Base-by-base conservation (phyloP, 495 filamentous ascomycete genomes). In the Penicillium flavigenum region DNA sequence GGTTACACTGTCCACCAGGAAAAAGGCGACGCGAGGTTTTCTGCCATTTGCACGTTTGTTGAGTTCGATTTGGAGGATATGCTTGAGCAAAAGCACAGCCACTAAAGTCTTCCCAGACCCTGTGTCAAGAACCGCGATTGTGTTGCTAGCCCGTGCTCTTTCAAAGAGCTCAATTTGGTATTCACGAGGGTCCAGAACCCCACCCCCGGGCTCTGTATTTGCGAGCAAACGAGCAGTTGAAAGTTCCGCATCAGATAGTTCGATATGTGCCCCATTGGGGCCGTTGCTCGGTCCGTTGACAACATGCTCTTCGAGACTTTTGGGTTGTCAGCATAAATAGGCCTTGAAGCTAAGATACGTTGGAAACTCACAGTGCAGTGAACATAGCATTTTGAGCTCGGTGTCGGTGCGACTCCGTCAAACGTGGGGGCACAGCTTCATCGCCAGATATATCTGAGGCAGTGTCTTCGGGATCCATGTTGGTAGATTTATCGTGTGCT, bases 31-130 rank as follows among this genome's bases (percentile, higher is more conserved):
- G 1, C 88, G 82, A 39, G 76, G 84, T 2, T 77, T 63, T 16
- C 80, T 79, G 17, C 86, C 89, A 20, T 70, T 62, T 2, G 73
- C 80, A 34, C 95, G 82, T 59, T 85, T 74, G 52, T 89, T 85
- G 7, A 96, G 74, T 71, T 98, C 94, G 54, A 86, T 77, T 26
- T 92, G 83, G 17, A 98, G 76, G 20, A 86, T 83, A 61, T 94
- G 82, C 45, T 86, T 86, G 17, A 98, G 76, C 6, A 98, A 82
- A 29, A 98, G 77, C 16, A 91, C 93, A 0, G 95, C 94, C 63
- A 98, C 97, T 24, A 97, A 77, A 0, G 94, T 98, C 69, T 98
- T 98, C 16, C 94, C 94, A n/a, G 95, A 92, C 38, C 94, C 89
- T 91, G 41, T 97, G 68, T 96, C 92, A n/a, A 98, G 81, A 12